phyloP scores from a whole-genome alignment of 768 basidiomycete species.

The Lactarius deliciosus region DNA sequence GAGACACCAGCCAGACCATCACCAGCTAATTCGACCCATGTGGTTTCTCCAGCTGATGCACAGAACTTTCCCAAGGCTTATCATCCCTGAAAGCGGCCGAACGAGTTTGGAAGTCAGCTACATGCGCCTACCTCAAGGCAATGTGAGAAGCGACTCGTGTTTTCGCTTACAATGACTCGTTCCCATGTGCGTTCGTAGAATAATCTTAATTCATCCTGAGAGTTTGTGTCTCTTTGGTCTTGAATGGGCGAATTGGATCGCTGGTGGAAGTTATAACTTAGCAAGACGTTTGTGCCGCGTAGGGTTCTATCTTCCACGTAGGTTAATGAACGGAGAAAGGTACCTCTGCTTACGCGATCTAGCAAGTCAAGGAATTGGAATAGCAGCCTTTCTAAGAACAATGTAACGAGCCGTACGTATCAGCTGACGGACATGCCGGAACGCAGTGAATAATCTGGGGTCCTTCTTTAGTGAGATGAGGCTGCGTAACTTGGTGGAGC shows the following conservation, averaged over 20 bases:
- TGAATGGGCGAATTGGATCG: not conserved
- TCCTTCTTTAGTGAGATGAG: constrained; percentile 12
- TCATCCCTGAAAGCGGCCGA: not conserved
- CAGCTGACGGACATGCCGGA: constrained; percentile 12
- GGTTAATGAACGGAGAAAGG: not conserved
- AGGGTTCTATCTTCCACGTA: not conserved
- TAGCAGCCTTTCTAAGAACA: constrained; percentile 3
- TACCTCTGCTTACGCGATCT: not conserved
- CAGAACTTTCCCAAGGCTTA: not conserved
- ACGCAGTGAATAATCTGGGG: constrained; percentile 4
- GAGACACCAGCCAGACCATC: not conserved
- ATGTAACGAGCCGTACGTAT: not conserved
- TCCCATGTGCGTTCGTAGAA: not conserved
- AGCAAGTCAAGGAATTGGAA: constrained; percentile 1
- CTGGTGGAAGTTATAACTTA: not conserved
- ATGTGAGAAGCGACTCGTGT: not conserved
- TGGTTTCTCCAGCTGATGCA: not conserved
- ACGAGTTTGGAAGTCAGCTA: not conserved
- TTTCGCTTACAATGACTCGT: not conserved
- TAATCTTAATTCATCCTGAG: too few relatives aligned
- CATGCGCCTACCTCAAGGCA: not conserved
- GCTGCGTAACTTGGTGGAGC: constrained; percentile 14
- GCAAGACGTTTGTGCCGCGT: not conserved
- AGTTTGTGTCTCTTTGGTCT: not conserved
- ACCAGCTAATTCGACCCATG: not conserved